A percentile compares a stretch with the other conserved stretches of the same genome.
Evolutionary conservation across 2,329 filamentous ascomycete genomes (phyloP).

Genomic region (Colletotrichum abscissum): DNA sequence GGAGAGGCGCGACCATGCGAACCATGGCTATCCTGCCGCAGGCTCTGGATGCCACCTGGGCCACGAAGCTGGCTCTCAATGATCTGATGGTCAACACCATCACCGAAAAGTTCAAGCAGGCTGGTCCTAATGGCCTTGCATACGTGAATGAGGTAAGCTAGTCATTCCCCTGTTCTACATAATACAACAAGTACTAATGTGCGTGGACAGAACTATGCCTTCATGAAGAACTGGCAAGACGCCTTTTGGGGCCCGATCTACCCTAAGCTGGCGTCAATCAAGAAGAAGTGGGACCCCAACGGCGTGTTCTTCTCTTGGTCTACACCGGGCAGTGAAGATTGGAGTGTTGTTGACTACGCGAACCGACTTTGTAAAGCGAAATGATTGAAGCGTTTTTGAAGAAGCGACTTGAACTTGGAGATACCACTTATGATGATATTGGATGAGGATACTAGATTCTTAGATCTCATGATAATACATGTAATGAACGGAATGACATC

Average conservation of each 20-base stretch:
- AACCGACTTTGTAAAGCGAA: constrained; percentile 34
- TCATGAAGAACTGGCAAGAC: constrained; percentile 36
- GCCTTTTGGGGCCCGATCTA: constrained; percentile 34
- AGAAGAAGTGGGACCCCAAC: constrained; percentile 60
- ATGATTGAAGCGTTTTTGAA: not conserved
- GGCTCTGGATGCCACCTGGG: constrained; percentile 31
- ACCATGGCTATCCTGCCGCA: constrained; percentile 33
- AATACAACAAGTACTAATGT: not conserved
- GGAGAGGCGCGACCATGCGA: constrained; percentile 32
- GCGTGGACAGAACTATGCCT: constrained; percentile 28
- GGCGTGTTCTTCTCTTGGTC: constrained; percentile 53
- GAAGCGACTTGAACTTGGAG: not conserved
- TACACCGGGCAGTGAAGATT: constrained; percentile 34
- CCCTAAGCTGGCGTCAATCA: constrained; percentile 52
- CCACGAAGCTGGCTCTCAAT: constrained; percentile 23
- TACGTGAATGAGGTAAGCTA: constrained; percentile 33
- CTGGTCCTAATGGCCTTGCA: constrained; percentile 24
- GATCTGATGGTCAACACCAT: constrained; percentile 36
- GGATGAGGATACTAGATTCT: not conserved
- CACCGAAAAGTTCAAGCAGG: constrained; percentile 31
- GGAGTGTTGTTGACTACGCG: constrained; percentile 32
- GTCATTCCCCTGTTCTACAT: fast-evolving
- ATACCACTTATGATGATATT: constrained; percentile 12
- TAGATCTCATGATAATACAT: not conserved
- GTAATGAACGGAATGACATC: not conserved